Percentiles rank a stretch among this genome's conserved stretches.
Conservation (phyloP, 148 eudicot species). For the Amaranthus palmeri region DNA sequence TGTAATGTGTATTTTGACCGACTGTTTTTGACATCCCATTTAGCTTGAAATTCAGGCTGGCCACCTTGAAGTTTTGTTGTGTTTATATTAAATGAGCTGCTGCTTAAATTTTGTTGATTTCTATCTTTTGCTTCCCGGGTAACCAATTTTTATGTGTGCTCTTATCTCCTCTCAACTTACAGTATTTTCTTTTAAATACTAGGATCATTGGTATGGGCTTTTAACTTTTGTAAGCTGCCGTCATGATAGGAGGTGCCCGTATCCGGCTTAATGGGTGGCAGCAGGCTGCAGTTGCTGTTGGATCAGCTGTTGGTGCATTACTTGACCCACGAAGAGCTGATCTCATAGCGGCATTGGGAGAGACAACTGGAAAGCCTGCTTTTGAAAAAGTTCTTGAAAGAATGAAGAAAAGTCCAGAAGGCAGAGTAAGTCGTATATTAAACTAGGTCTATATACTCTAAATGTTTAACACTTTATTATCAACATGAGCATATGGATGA, state of each 20-base stretch:
- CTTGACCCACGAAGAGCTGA: conserved; percentile 94
- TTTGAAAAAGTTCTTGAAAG: conserved; percentile 84
- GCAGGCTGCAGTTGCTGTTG: conserved; percentile 88
- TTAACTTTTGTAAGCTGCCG: conserved; percentile 11
- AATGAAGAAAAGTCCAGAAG: conserved; percentile 85
- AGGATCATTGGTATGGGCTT: neutral
- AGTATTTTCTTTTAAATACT: neutral
- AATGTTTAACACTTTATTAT: too few relatives aligned
- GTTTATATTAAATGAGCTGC: too few relatives aligned
- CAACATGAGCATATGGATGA: too few relatives aligned
- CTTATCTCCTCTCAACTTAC: neutral
- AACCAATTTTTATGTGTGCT: too few relatives aligned
- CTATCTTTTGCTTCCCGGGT: too few relatives aligned
- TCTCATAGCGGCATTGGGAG: conserved; percentile 89
- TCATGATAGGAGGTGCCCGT: conserved; percentile 64
- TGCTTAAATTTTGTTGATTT: too few relatives aligned
- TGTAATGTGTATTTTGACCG: too few relatives aligned
- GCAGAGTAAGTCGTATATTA: conserved; percentile 48
- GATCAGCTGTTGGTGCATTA: conserved; percentile 93
- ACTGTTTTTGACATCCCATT: too few relatives aligned
- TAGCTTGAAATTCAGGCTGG: too few relatives aligned
- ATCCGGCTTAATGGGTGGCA: conserved; percentile 78
- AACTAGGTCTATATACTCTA: too few relatives aligned
- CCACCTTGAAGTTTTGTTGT: too few relatives aligned
- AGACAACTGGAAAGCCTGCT: conserved; percentile 94